These are phyloP conservation scores for Ascochyta koolunga DNA, from an alignment of 2,329 filamentous ascomycete species.

Conservation along the genomic window DNA sequence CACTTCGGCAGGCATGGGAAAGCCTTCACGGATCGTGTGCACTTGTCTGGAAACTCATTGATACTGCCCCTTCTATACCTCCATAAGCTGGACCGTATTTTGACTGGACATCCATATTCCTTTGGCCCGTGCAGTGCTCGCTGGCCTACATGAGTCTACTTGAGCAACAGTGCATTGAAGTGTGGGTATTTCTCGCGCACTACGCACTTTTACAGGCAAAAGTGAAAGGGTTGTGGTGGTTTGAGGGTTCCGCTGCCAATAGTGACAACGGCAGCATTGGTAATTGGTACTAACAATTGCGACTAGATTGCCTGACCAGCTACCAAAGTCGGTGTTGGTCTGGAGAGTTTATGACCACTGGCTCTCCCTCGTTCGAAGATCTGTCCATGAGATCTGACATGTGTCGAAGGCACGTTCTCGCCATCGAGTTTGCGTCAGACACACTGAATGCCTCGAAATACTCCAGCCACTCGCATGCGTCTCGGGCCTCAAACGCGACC, in stretches of 20 bases:
- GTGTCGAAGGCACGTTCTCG: neutral
- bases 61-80: conserved; percentile 1
- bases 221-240: conserved; percentile 26
- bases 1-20: conserved; percentile 22
- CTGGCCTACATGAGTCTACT: conserved; percentile 26
- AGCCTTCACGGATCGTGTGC: conserved; percentile 28
- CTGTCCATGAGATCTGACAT: neutral
- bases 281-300: conserved; percentile 31
- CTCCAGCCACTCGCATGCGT: neutral
- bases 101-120: conserved; percentile 30
- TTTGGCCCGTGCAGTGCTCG: conserved; percentile 24
- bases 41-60: conserved; percentile 28
- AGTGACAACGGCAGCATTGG: conserved; percentile 29
- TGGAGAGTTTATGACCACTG: conserved; percentile 17
- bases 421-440: neutral
- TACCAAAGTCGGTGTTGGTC: conserved; percentile 22
- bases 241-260: conserved; percentile 27
- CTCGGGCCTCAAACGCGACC: neutral
- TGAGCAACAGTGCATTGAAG: conserved; percentile 28
- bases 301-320: conserved; percentile 35
- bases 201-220: conserved; percentile 30
- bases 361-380: neutral
- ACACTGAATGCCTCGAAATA: neutral
- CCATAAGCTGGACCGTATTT: conserved; percentile 3
- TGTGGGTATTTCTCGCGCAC: conserved; percentile 39